Base-by-base conservation (phyloP, 2,329 filamentous ascomycete species). In the Xylariaceae sp. region DNA sequence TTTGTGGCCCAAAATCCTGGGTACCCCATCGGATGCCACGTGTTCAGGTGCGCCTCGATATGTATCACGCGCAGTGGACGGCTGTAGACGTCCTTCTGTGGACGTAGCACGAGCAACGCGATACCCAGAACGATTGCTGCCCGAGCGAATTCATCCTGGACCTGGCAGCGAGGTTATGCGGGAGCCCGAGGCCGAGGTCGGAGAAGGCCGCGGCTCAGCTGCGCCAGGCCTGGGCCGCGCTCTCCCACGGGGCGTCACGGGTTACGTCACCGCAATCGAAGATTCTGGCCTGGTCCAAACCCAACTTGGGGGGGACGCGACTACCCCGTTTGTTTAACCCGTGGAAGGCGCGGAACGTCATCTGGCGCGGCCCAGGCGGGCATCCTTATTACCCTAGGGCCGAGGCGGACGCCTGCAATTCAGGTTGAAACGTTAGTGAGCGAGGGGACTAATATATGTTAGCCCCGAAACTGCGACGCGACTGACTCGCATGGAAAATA, bases 201-300 rank as follows among this genome's bases (percentile, higher is more conserved):
- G 80, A 77, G 72, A 90, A 92, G 0, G 89, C 91, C 69, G 88
- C 84, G 23, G 37, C 84, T 89, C 91, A 96, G 96, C 75, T 96
- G 92, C 50, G 81, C 78, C 56, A 92, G 77, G 92, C 92, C 13
- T 96, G 78, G 1, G 79, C 23, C 23, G 23, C 84, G 72, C 96
- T 96, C 76, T 96, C 91, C 67, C 95, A 30, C 23, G 88, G 0
- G 92, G 92, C 0, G 88, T 90, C 65, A 95, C 80, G 34, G 92
- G 91, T 30, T 58, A 96, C 91, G 72, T 96, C 92, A 51, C 92
- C 92, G 73, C 92, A 97, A 77, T 97, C 92, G 54, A 67, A 57
- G 53, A 67, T 58, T 42, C 55, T 62, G 37, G 65, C 65, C 64
- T 63, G 65, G 57, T 82, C 88, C 47, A 79, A 78, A 76, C 94